Evolutionary conservation across 257 asterid species (phyloP).

Genomic region (Paraleonurus japonicus): DNA sequence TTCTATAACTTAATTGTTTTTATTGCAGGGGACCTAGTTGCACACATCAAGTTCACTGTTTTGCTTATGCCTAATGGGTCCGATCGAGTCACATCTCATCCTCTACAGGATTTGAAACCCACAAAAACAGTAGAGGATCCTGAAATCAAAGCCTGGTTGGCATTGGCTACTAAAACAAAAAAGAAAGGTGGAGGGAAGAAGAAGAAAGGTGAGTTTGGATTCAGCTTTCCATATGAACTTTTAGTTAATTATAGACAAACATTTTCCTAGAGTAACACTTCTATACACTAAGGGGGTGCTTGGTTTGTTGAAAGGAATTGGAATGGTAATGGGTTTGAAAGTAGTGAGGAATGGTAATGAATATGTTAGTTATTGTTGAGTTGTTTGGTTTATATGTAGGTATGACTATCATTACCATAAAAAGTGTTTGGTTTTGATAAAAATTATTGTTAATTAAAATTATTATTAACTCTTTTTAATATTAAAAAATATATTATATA

Average conservation of each 20-base stretch:
- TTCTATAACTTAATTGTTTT: not conserved
- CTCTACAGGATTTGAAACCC: conserved; percentile 76
- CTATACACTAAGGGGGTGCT: no score
- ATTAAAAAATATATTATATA: no score
- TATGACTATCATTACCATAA: no score
- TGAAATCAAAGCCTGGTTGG: conserved; percentile 77
- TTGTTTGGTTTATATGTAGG: no score
- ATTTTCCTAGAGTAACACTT: no score
- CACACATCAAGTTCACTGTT: conserved; percentile 82
- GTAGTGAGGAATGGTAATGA: no score
- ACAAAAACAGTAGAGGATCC: conserved; percentile 72
- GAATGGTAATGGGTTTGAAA: no score
- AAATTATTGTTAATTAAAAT: no score
- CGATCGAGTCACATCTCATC: conserved; percentile 71
- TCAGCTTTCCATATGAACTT: not conserved
- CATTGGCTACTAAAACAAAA: conserved; percentile 58
- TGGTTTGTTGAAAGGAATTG: no score
- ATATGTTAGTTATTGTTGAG: no score
- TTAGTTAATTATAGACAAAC: not conserved
- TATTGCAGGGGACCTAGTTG: conserved; percentile 79
- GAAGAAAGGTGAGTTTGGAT: conserved; percentile 65
- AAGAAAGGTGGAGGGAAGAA: conserved; percentile 93
- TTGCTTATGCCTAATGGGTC: conserved; percentile 91
- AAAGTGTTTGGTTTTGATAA: no score
- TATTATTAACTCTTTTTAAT: no score